A percentile compares a stretch with the other conserved stretches of the same genome.
phyloP scores from a whole-genome alignment of 75 land plant genomes.

The Selaginella tamariscina region DNA sequence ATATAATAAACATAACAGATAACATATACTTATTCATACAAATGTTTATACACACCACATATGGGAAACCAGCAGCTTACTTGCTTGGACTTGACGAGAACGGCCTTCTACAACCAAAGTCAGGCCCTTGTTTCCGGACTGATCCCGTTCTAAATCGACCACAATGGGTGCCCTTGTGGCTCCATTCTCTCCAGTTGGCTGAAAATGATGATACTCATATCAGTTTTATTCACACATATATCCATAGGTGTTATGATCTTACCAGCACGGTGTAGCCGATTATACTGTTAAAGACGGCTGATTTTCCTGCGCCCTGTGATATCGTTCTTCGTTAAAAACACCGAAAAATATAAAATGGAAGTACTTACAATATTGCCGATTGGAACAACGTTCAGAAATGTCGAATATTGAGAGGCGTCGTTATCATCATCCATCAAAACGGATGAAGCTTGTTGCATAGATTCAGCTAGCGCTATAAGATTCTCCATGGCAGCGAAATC shows the following conservation, averaged over 20 bases:
- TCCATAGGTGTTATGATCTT: conserved; percentile 13
- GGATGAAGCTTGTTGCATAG: conserved; percentile 80
- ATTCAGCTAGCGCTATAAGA: conserved; percentile 62
- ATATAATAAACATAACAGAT: neutral
- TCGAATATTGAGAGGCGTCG: conserved; percentile 26
- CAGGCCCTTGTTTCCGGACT: conserved; percentile 44
- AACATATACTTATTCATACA: too few species aligned
- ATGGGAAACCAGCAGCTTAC: conserved; percentile 48
- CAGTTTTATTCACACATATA: neutral
- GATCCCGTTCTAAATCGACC: conserved; percentile 64
- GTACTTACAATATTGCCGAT: conserved; percentile 79
- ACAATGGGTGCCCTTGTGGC: conserved; percentile 93
- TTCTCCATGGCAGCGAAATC: conserved; percentile 68
- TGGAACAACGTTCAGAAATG: conserved; percentile 83
- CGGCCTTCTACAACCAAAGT: conserved; percentile 60
- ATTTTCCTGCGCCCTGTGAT: conserved; percentile 90
- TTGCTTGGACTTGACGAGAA: conserved; percentile 71
- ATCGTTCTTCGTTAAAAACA: too few species aligned
- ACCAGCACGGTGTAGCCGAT: conserved; percentile 96
- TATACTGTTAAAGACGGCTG: conserved; percentile 88
- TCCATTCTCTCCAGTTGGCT: conserved; percentile 99
- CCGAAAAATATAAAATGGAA: neutral
- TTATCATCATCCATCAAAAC: conserved; percentile 80
- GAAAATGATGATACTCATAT: conserved; percentile 13
- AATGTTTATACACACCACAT: too few species aligned